Base-by-base conservation (phyloP, 2,329 filamentous ascomycete species). In the Ilyonectria mors-panacis region DNA sequence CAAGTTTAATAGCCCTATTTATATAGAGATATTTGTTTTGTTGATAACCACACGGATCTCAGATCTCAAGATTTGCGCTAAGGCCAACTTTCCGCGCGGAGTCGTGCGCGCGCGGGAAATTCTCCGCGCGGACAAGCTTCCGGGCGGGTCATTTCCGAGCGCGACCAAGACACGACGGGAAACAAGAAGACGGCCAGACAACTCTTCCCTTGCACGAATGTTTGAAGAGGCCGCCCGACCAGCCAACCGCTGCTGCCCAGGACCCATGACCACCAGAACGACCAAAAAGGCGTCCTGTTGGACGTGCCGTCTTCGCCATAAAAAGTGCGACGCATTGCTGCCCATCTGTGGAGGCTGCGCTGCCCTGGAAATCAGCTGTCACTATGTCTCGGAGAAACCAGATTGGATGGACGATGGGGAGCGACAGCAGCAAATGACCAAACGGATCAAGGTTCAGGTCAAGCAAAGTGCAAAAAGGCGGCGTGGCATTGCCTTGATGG, bases 291-390 rank as follows among this genome's bases (percentile, higher is more conserved):
- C 35, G 6, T 56, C 69, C 54, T 87, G 85, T 69, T 87, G 85
- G 85, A 87, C 85, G 0, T 88, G 86, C 63, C 83, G 85, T 10
- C 78, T 88, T 19, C 83, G 86, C n/a, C 84, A 83, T 62, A 88
- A 88, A 72, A 86, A 85, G 70, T 88, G 86, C 75, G 85, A 87
- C 66, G 82, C 85, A 67, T 72, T 61, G 8, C 79, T 76, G 1
- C 85, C 85, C 5, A 67, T 80, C 3, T 88, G 86, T 73, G 75
- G 78, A 1, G 75, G 68, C 39, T 88, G 86, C 75, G 72, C 75
- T 8, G 73, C 78, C 1, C 81, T 88, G 8, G 78, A 82, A 28
- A 87, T 88, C 56, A 80, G 80, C 21, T 88, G 86, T 69, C 72
- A 85, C 59, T 85, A 83, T 74, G 74, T 78, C 69, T 74, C 81